Base-by-base conservation (phyloP, 179 eudicot genomes). In the Dionaea muscipula region DNA sequence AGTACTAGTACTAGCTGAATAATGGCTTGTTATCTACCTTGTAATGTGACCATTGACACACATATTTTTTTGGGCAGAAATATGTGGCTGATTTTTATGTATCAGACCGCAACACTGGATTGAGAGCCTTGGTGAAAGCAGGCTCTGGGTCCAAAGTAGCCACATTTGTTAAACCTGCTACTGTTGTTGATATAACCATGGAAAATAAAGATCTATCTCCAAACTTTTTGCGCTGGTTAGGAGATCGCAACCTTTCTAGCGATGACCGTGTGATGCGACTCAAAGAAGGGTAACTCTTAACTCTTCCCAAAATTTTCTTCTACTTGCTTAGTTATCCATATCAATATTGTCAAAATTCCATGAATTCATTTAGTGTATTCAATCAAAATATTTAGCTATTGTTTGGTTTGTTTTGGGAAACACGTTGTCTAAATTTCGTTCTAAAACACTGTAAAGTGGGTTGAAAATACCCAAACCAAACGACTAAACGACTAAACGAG, bases 111-210 rank as follows among this genome's bases (percentile, higher is more conserved):
- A 93, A 89, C 33, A 62, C 97, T 17, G 97, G 97, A 44, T 72
- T 89, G 58, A 79, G 97, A 80, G 97, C 95, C 72, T 75, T 81
- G 20, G 97, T 89, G 40, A 89, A 89, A 74, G 77, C 86, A 39
- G 97, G 97, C 14, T 77, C 83, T 73, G 97, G 97, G 38, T 84
- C 89, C 4, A 89, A 89, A 76, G 95, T 83, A 37, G 78, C 83
- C 31, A 81, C 95, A 21, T 78, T 88, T 63, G 91, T 88, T 47
- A 66, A 82, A 71, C 73, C 83, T 50, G 53, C 80, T 17, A 78
- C 81, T 20, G 76, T 80, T 31, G 83, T 71, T 48, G 76, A 88
- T 57, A 68, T 85, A 54, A 76, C 76, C 28, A 82, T 82, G 67
- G 81, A 85, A 59, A 80, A 86, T 55, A 77, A 62, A 50, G 81